Percentiles rank a stretch among this genome's conserved stretches.
phyloP scores from a whole-genome alignment of 805 yeast genomes.

The Blastobotrys terrestris region DNA sequence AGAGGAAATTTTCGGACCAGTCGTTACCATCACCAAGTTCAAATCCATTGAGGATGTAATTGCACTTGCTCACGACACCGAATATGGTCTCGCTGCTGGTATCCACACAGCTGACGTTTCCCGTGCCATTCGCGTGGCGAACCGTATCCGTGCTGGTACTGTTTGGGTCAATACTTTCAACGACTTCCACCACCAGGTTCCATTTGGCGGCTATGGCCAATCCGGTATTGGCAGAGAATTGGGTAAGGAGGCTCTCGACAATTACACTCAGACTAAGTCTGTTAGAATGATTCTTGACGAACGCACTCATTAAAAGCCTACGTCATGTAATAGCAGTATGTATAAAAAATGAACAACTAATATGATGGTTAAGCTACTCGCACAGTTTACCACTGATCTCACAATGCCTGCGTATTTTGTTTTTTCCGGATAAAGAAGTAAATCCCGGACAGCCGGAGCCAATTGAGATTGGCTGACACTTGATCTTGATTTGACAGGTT shows the following conservation, averaged over 20 bases:
- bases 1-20: conserved; percentile 91
- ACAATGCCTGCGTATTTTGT: too few species aligned
- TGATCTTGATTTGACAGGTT: too few species aligned
- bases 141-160: conserved; percentile 57
- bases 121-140: conserved; percentile 58
- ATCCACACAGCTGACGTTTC: conserved; percentile 64
- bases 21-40: conserved; percentile 65
- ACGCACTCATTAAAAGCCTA: neutral
- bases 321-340: neutral
- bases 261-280: conserved; percentile 71
- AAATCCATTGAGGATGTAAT: conserved; percentile 61
- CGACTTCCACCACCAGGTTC: conserved; percentile 60
- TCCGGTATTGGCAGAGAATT: conserved; percentile 80
- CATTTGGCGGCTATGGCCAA: conserved; percentile 77
- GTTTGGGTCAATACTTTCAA: conserved; percentile 72
- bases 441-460: too few species aligned
- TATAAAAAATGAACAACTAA: too few species aligned
- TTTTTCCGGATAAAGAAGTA: too few species aligned
- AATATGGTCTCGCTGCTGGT: conserved; percentile 80
- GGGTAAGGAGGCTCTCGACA: conserved; percentile 65
- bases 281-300: conserved; percentile 53
- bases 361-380: neutral
- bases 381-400: too few species aligned
- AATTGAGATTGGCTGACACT: neutral
- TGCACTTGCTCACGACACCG: conserved; percentile 63